phyloP scores from a whole-genome alignment of 257 asterid genomes.

The Gentiana macrophylla region DNA sequence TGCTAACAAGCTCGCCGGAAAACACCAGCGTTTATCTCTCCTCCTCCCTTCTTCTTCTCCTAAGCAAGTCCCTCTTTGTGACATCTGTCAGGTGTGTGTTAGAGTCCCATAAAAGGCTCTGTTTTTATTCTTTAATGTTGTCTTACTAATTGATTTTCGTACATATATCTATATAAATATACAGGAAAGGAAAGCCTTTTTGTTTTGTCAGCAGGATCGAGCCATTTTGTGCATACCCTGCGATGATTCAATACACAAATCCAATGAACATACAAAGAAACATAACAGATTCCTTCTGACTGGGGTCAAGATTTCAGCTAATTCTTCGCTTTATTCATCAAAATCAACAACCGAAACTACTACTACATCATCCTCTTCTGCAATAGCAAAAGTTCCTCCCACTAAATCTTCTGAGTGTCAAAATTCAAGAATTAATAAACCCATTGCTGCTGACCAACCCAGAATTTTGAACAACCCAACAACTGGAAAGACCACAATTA shows the following conservation, averaged over 20 bases:
- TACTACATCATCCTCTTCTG: too few relatives aligned
- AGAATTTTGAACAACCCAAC: slow-evolving; percentile 1
- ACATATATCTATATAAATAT: background rate
- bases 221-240: slow-evolving; percentile 83
- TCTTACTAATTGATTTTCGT: background rate
- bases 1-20: slow-evolving; percentile 87
- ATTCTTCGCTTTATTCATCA: slow-evolving; percentile 31
- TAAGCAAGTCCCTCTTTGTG: slow-evolving; percentile 59
- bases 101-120: too few relatives aligned
- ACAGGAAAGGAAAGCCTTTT: slow-evolving; percentile 76
- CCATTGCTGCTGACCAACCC: slow-evolving; percentile 6
- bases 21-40: slow-evolving; percentile 72
- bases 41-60: slow-evolving; percentile 50
- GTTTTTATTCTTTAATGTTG: background rate
- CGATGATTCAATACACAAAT: slow-evolving; percentile 63
- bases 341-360: slow-evolving; percentile 8
- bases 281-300: slow-evolving; percentile 75
- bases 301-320: slow-evolving; percentile 55
- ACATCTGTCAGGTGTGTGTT: slow-evolving; percentile 62
- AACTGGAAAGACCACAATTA: background rate
- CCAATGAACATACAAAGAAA: slow-evolving; percentile 60
- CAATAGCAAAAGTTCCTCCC: slow-evolving; percentile 8
- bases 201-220: slow-evolving; percentile 89
- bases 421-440: slow-evolving; percentile 12
- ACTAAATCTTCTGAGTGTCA: slow-evolving; percentile 11